These are phyloP conservation scores for Cladosporium sp. DNA, from an alignment of 2,329 filamentous ascomycete species.

Conservation along the genomic window DNA sequence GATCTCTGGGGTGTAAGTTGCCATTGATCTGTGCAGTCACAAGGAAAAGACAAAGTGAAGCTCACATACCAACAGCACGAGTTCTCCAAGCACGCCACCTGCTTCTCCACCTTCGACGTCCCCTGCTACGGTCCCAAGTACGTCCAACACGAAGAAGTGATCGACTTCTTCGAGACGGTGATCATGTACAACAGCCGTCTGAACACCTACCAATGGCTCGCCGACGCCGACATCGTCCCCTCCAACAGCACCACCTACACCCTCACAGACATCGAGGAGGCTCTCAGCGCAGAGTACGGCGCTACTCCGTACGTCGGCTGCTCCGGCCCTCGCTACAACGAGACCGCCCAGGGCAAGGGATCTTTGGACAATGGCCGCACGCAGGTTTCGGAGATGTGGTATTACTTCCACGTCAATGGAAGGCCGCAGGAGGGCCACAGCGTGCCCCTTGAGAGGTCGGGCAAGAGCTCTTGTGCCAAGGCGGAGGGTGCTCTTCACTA, in stretches of 20 bases:
- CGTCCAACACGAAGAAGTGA: constrained; percentile 53
- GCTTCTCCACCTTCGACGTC: constrained; percentile 61
- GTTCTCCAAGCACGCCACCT: constrained; percentile 62
- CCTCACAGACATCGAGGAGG: constrained; percentile 49
- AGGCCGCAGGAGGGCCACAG: constrained; percentile 51
- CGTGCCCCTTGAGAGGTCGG: constrained; percentile 46
- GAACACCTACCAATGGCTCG: constrained; percentile 60
- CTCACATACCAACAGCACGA: constrained; percentile 45
- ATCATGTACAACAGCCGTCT: constrained; percentile 55
- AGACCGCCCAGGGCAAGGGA: constrained; percentile 54
- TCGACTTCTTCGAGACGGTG: constrained; percentile 60
- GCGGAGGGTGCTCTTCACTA: constrained; percentile 52
- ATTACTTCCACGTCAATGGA: constrained; percentile 60
- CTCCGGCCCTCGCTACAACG: constrained; percentile 56
- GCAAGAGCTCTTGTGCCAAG: constrained; percentile 54
- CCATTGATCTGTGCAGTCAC: not conserved
- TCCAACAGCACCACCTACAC: constrained; percentile 57
- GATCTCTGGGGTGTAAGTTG: constrained; percentile 54
- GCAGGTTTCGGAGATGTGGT: constrained; percentile 60
- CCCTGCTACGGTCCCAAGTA: constrained; percentile 62
- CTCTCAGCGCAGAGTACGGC: constrained; percentile 50
- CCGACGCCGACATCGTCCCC: constrained; percentile 50
- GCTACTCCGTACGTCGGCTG: constrained; percentile 59
- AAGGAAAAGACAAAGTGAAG: not conserved
- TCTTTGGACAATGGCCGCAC: constrained; percentile 54